Evolutionary conservation across 2,329 filamentous ascomycete genomes (phyloP).

Genomic region (Pleoardoris graminearum): DNA sequence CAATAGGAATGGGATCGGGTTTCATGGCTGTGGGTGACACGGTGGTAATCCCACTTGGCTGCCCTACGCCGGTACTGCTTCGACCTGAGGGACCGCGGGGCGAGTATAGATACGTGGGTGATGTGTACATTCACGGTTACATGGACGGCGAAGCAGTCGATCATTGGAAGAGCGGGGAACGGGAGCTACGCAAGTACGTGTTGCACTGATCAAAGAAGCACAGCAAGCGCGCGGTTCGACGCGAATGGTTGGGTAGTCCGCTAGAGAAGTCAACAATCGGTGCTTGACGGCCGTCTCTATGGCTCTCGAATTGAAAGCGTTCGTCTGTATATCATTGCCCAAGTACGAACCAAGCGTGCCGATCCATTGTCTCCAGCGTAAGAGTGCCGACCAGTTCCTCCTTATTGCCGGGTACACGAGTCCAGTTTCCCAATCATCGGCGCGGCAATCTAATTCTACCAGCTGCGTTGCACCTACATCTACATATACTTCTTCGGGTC

Average conservation of each 20-base stretch:
- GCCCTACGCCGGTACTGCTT: conserved; percentile 40
- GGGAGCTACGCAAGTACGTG: conserved; percentile 9
- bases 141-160: conserved; percentile 42
- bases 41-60: conserved; percentile 43
- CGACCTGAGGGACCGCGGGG: conserved; percentile 24
- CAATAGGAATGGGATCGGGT: conserved; percentile 40
- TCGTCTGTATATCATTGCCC: too few relatives aligned
- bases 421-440: too few relatives aligned
- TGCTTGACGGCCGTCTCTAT: too few relatives aligned
- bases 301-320: too few relatives aligned
- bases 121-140: conserved; percentile 42
- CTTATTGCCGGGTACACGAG: too few relatives aligned
- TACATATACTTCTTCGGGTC: conserved; percentile 44
- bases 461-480: too few relatives aligned
- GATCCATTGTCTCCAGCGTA: too few relatives aligned
- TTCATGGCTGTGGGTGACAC: conserved; percentile 36
- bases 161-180: conserved; percentile 14
- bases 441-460: too few relatives aligned
- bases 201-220: conserved; percentile 1
- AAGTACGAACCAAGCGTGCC: too few relatives aligned
- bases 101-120: conserved; percentile 40
- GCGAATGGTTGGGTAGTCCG: not conserved
- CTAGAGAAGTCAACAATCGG: too few relatives aligned
- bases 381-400: too few relatives aligned
- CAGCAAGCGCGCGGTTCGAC: not conserved